A percentile compares a stretch with the other conserved stretches of the same genome.
phyloP scores from a whole-genome alignment of 1,284 basidiomycete species.

The Golubevia sp. region DNA sequence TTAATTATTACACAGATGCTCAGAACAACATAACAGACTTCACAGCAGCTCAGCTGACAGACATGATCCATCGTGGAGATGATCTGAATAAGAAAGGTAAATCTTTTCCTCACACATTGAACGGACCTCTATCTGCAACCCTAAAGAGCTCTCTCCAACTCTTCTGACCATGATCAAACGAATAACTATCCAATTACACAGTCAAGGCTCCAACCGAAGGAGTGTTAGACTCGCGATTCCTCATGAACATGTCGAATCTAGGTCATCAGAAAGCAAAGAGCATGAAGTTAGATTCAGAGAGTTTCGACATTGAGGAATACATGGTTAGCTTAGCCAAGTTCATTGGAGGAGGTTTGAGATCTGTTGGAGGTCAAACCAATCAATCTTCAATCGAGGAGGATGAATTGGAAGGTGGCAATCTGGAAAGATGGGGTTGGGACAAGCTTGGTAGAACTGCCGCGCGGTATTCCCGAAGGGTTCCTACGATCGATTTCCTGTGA shows the following conservation, averaged over 20 bases:
- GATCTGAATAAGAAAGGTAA: slow-evolving; percentile 21
- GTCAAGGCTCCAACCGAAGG: slow-evolving; percentile 34
- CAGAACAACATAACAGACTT: slow-evolving; percentile 15
- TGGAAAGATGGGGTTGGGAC: slow-evolving; percentile 43
- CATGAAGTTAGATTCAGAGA: slow-evolving; percentile 41
- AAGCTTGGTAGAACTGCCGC: slow-evolving; percentile 28
- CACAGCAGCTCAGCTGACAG: slow-evolving; percentile 9
- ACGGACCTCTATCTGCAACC: not conserved
- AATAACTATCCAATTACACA: slow-evolving; percentile 1
- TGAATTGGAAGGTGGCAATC: slow-evolving; percentile 12
- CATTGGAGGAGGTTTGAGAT: slow-evolving; percentile 27
- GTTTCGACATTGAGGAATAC: slow-evolving; percentile 52
- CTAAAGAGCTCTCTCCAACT: not conserved
- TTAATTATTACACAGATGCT: slow-evolving; percentile 10
- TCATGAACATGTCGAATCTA: slow-evolving; percentile 43
- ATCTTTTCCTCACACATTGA: not conserved
- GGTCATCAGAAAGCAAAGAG: slow-evolving; percentile 44
- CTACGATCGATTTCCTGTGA: slow-evolving; percentile 41
- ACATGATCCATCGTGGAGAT: slow-evolving; percentile 16
- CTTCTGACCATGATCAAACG: not conserved
- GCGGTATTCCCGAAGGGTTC: slow-evolving; percentile 27
- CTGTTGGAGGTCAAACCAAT: slow-evolving; percentile 3
- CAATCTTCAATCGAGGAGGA: slow-evolving; percentile 10
- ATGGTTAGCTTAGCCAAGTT: slow-evolving; percentile 27
- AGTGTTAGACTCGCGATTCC: slow-evolving; percentile 44